Evolutionary conservation across 2,329 filamentous ascomycete genomes (phyloP), one percentile per base, ranked within the genome.

Genomic region (Ustulina deusta): DNA sequence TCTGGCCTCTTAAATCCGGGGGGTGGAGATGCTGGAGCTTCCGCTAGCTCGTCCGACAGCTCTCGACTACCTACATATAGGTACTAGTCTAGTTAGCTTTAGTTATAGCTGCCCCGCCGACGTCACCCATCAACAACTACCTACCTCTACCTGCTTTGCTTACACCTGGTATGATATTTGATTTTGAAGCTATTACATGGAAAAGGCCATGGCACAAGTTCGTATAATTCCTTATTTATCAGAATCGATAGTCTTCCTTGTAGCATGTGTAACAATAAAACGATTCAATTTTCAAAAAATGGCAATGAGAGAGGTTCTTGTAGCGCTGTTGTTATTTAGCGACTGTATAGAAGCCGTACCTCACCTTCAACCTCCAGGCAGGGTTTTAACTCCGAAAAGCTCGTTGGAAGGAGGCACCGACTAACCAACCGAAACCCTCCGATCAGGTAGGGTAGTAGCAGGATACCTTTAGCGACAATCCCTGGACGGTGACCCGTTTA

Each of bases 401-500:
- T 66, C 57, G 34, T 32, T 36, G 36, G 46, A 57, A 27, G 42
- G 27, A 54, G 63, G 61, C 55, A 42, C 20, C 10, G 3, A 59
- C 52, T n/a, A 49, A 55, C 61, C 66, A 65, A 52, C 66, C 62
- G 61, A 65, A 62, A 62, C 57, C 34, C 38, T 36, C 66, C 63
- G 63, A 66, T 56, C 42, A 55, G 66, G 63, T 56, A 65, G 51
- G 57, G 56, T 51, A 61, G 48, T 13, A 55, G 40, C n/a, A 29
- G 51, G 22, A 55, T 51, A 54, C 32, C 25, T 46, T 42, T 61
- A 25, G 49, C 51, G 25, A 49, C 15, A 32, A 66, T 66, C 42
- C 57, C 58, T 59, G 46, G 36, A 57, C 25, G 22, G n/a, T 59
- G 62, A 60, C 63, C 64, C 52, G 59, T 58, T 60, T 66, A 56